Base-by-base conservation (phyloP, 2,329 filamentous ascomycete species). In the Aureobasidium sp. region DNA sequence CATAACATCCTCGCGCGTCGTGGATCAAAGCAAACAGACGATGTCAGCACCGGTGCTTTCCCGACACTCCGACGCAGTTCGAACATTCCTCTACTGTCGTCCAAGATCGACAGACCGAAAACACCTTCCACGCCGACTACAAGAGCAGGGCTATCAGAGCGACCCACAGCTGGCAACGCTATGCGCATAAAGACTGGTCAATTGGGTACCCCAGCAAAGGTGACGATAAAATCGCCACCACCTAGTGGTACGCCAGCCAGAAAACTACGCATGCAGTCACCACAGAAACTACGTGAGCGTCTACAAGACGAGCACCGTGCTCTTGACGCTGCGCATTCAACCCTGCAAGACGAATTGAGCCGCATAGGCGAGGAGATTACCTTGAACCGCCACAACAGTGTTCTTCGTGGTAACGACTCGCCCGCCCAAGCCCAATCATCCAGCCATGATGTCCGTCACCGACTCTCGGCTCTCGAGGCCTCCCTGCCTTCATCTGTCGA, bases 361-460 rank as follows among this genome's bases (percentile, higher is more conserved):
- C 87, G 88, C 66, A 93, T 97, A 68, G 84, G 89, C 0, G 85
- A 90, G 62, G 91, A 97, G 72, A 84, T 96, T 77, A 85, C 85
- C 45, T 5, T 50, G 19, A 58, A 35, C 49, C 44, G 44, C 3
- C 57, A 60, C 24, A 45, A 45, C 33, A 60, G 45, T n/a, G 45
- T 60, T 17, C 37, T 60, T 9, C 57, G 57, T 40, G 27, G 29
- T 11, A 22, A 37, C 78, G 7, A 60, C 6, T 40, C 57, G 19
- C 29, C 40, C 5, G 35, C 57, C 29, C 54, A 37, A 52, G n/a
- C 24, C 8, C 40, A 29, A 31, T 22, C 35, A 6, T 47, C 58
- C 5, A 19, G 8, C 29, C 73, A 78, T 66, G 77, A 78, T 67
- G 72, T 88, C 29, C 76, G 80, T 35, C 74, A 82, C 14, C 82